phyloP scores from a whole-genome alignment of 108 stramenopile species.

The Nitzschia sp. region DNA sequence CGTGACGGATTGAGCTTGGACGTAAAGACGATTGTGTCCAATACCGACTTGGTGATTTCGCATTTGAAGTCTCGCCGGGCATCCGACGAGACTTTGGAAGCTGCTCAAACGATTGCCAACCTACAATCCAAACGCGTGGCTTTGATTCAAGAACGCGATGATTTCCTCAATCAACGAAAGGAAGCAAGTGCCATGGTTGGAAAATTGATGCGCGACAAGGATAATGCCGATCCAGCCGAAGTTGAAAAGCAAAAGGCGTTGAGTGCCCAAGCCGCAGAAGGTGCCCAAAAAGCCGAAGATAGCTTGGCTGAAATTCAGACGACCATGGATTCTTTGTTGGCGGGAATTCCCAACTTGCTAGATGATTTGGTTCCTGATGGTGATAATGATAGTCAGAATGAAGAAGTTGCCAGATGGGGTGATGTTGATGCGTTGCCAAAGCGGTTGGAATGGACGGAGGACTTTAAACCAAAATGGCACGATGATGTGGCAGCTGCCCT shows the following conservation, averaged over 20 bases:
- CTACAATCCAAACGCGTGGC: slow-evolving; percentile 57
- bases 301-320: slow-evolving; percentile 71
- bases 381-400: slow-evolving; percentile 79
- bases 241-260: slow-evolving; percentile 64
- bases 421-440: slow-evolving; percentile 60
- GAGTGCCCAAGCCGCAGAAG: slow-evolving; percentile 52
- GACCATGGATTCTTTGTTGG: slow-evolving; percentile 68
- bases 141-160: slow-evolving; percentile 77
- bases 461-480: slow-evolving; percentile 91
- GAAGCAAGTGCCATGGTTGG: slow-evolving; percentile 70
- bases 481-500: slow-evolving; percentile 91
- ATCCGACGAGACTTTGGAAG: slow-evolving; percentile 65
- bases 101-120: slow-evolving; percentile 56
- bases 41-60: slow-evolving; percentile 72
- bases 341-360: slow-evolving; percentile 90
- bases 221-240: slow-evolving; percentile 27
- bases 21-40: slow-evolving; percentile 56
- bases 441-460: slow-evolving; percentile 74
- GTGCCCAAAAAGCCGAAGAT: slow-evolving; percentile 54
- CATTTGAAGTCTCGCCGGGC: slow-evolving; percentile 78
- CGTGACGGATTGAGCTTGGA: slow-evolving; percentile 63
- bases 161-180: slow-evolving; percentile 71
- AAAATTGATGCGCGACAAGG: slow-evolving; percentile 58
- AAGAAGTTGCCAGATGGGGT: slow-evolving; percentile 84
- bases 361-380: slow-evolving; percentile 93